Evolutionary conservation across 148 eudicot species (phyloP).

Genomic region (Camellia granthamiana): DNA sequence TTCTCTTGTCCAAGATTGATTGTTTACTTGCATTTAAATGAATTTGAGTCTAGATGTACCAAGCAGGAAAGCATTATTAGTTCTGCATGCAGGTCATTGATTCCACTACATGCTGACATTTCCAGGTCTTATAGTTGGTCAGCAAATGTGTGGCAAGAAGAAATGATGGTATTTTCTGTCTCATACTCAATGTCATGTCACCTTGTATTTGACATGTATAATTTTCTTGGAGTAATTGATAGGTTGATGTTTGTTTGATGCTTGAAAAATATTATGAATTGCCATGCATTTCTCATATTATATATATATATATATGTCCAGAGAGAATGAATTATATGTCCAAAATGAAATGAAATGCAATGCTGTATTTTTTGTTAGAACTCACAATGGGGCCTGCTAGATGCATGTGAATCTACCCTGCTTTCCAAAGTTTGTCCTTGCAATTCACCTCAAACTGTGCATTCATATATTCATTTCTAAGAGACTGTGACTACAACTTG

Average conservation of each 20-base stretch:
- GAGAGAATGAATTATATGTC: not conserved
- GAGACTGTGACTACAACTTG: not conserved
- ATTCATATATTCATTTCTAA: not conserved
- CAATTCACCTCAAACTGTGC: not conserved
- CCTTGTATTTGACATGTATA: slow-evolving; percentile 86
- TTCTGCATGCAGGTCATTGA: slow-evolving; percentile 80
- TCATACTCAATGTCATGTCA: slow-evolving; percentile 56
- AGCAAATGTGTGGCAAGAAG: slow-evolving; percentile 93
- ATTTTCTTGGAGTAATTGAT: slow-evolving; percentile 5
- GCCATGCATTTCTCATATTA: not conserved
- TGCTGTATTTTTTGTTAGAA: not conserved
- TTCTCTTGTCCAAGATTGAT: not conserved
- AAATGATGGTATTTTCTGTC: slow-evolving; percentile 74
- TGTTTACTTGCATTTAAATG: not conserved
- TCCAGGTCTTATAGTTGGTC: slow-evolving; percentile 99
- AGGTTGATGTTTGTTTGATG: not conserved
- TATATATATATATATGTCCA: no score
- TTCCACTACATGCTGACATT: slow-evolving; percentile 97
- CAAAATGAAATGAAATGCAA: no score
- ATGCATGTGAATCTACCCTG: not conserved
- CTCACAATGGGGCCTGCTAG: not conserved
- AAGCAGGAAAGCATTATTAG: not conserved
- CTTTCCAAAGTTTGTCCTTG: not conserved
- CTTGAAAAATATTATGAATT: not conserved
- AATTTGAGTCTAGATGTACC: not conserved